A percentile compares a stretch with the other conserved stretches of the same genome.
Conservation (phyloP, 345 rosid genomes). For the Citrus sinensis region DVS_A1.0 CM039165.1:33235501-33236000, state of each 20-base stretch:
- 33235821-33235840: constrained; percentile 82
- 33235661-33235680: constrained; percentile 85
- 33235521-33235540: not conserved
- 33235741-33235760: not conserved
- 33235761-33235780: not conserved
- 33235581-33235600: constrained; percentile 54
- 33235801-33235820: constrained; percentile 79
- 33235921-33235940: not conserved
- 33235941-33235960: constrained; percentile 25
- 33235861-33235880: constrained; percentile 92
- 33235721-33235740: not conserved
- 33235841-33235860: constrained; percentile 76
- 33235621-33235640: constrained; percentile 68
- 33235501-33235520: not conserved
- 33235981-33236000: constrained; percentile 43
- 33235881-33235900: constrained; percentile 56
- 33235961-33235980: constrained; percentile 59
- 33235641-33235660: constrained; percentile 84
- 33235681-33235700: constrained; percentile 87
- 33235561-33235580: constrained; percentile 57
- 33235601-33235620: constrained; percentile 67
- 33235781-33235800: constrained; percentile 46
- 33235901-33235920: no score
- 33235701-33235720: not conserved
- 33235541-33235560: constrained; percentile 59